phyloP scores from a whole-genome alignment of 2,329 filamentous ascomycete genomes.

The Clarireedia monteithiana region DNA sequence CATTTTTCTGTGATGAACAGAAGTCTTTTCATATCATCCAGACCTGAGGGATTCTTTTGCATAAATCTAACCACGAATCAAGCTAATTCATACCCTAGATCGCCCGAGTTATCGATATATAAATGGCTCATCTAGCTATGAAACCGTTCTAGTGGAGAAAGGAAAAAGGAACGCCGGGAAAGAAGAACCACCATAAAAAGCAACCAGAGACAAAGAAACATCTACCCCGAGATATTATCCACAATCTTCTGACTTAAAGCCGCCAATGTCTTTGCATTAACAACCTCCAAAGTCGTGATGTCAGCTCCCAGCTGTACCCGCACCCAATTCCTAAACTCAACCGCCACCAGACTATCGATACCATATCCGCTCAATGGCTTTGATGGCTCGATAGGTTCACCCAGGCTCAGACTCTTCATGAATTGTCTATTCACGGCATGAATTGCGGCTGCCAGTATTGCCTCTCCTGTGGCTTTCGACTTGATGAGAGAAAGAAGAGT shows the following conservation, averaged over 20 bases:
- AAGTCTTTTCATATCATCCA: too few relatives aligned
- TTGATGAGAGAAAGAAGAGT: not conserved
- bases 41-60: too few relatives aligned
- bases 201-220: not conserved
- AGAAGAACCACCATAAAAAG: not conserved
- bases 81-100: too few relatives aligned
- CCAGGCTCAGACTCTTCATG: not conserved
- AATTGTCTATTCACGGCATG: conserved; percentile 1
- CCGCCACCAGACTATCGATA: conserved; percentile 16
- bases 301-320: conserved; percentile 13
- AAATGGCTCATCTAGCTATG: too few relatives aligned
- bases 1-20: too few relatives aligned
- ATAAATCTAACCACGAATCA: too few relatives aligned
- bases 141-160: not conserved
- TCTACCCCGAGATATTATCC: not conserved
- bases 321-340: conserved; percentile 17
- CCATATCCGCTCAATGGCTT: conserved; percentile 10
- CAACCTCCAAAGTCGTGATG: conserved; percentile 6
- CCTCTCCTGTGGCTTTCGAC: not conserved
- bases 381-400: not conserved
- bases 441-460: not conserved
- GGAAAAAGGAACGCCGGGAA: not conserved
- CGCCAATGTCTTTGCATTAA: not conserved
- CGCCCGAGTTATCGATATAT: too few relatives aligned
- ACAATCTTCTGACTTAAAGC: not conserved